A percentile compares a stretch with the other conserved stretches of the same genome.
Conservation (phyloP, 2,329 filamentous ascomycete genomes). For the Aulographum hederae region DNA sequence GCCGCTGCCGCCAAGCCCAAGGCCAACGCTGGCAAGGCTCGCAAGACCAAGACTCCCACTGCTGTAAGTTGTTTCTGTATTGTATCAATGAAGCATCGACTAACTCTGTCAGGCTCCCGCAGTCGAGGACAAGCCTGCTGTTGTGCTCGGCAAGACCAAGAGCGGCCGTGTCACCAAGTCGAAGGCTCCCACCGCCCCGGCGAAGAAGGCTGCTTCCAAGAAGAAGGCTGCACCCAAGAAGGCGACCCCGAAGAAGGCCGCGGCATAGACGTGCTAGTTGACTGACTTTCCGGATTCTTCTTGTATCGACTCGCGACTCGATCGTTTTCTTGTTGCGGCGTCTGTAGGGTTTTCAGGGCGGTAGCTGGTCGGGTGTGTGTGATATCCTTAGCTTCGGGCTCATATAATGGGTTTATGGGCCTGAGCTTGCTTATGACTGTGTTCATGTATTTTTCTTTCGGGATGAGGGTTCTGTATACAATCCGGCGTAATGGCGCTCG, state of each 20-base stretch:
- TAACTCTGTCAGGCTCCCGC: constrained; percentile 42
- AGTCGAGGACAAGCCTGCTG: constrained; percentile 46
- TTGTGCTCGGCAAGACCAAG: constrained; percentile 65
- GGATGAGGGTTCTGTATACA: too few relatives aligned
- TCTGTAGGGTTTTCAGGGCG: too few relatives aligned
- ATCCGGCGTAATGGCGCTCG: too few relatives aligned
- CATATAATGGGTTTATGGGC: too few relatives aligned
- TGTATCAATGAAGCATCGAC: background rate
- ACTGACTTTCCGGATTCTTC: background rate
- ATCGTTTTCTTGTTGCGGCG: background rate
- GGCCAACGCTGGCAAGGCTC: constrained; percentile 26
- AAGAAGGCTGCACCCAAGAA: constrained; percentile 18
- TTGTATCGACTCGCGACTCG: background rate
- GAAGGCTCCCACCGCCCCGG: constrained; percentile 26
- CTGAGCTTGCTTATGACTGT: too few relatives aligned
- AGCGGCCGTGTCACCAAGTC: constrained; percentile 68
- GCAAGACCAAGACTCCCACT: constrained; percentile 25
- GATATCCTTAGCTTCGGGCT: too few relatives aligned
- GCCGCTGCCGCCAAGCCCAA: constrained; percentile 15
- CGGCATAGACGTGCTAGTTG: too few relatives aligned
- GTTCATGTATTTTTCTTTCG: too few relatives aligned
- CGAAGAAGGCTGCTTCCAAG: constrained; percentile 9
- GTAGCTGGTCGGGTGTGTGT: too few relatives aligned
- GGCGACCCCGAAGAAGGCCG: constrained; percentile 17
- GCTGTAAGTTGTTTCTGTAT: constrained; percentile 5